phyloP scores from a whole-genome alignment of 148 eudicot species.

The Linanthus parryae region DNA sequence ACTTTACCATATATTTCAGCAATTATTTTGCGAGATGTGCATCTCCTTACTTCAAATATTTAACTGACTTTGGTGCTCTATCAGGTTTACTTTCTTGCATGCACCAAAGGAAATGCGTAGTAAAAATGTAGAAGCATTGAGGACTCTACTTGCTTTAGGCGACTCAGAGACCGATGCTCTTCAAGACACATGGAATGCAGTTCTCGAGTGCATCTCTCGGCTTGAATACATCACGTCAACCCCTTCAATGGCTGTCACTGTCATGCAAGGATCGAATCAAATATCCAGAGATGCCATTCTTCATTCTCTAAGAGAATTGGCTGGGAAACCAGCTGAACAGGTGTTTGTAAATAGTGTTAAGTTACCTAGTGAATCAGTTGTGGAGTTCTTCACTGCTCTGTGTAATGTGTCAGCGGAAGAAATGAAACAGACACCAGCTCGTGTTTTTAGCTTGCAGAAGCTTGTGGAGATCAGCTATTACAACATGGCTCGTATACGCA shows the following conservation, averaged over 20 bases:
- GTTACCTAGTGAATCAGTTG: constrained; percentile 92
- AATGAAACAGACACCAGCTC: constrained; percentile 84
- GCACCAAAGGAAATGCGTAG: constrained; percentile 98
- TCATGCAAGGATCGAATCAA: constrained; percentile 95
- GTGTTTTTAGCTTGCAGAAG: constrained; percentile 95
- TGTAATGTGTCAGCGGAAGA: constrained; percentile 95
- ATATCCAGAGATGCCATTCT: constrained; percentile 88
- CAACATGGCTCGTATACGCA: constrained; percentile 97
- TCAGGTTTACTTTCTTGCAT: constrained; percentile 92
- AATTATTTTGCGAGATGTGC: too few relatives aligned
- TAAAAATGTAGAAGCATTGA: constrained; percentile 95
- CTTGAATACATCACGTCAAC: constrained; percentile 77
- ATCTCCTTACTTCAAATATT: too few relatives aligned
- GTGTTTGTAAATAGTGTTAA: constrained; percentile 85
- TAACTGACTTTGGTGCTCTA: constrained; percentile 8
- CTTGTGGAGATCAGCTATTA: constrained; percentile 99
- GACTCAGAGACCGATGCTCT: constrained; percentile 80
- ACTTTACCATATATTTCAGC: too few relatives aligned
- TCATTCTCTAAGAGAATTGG: constrained; percentile 77
- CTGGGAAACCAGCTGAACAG: constrained; percentile 92
- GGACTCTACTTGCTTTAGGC: constrained; percentile 66
- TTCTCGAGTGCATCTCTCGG: constrained; percentile 91
- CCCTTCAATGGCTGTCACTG: constrained; percentile 73
- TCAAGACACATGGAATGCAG: constrained; percentile 95
- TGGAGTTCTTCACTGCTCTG: constrained; percentile 92